A percentile compares a stretch with the other conserved stretches of the same genome.
These are phyloP conservation scores for Coniochaeta prunicola DNA, from an alignment of 2,329 filamentous ascomycete genomes.

Conservation along the genomic window DNA sequence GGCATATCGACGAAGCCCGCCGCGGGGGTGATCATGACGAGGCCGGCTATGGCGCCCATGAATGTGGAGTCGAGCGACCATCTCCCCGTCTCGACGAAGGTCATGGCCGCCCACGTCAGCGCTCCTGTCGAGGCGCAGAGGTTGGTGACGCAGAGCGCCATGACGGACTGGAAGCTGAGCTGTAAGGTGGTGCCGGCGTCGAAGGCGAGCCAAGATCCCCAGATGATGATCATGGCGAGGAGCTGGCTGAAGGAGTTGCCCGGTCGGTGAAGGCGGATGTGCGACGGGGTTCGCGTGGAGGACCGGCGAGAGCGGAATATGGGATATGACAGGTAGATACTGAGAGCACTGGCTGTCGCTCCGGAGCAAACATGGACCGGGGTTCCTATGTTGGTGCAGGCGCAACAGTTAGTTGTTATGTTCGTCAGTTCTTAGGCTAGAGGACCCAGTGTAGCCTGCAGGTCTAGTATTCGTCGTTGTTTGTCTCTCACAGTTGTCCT, in stretches of 20 bases:
- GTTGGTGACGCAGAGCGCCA: slow-evolving; percentile 41
- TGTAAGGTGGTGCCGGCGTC: slow-evolving; percentile 40
- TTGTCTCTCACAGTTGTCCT: not conserved
- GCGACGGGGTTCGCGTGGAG: slow-evolving; percentile 32
- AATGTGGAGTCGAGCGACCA: slow-evolving; percentile 43
- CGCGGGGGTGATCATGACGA: slow-evolving; percentile 44
- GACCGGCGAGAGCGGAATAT: slow-evolving; percentile 37
- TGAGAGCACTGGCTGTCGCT: slow-evolving; percentile 32
- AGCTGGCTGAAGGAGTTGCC: slow-evolving; percentile 41
- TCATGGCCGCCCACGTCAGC: slow-evolving; percentile 37
- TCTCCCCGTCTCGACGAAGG: slow-evolving; percentile 26
- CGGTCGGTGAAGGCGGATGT: slow-evolving; percentile 37
- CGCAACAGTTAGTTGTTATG: not conserved
- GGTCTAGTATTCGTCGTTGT: not conserved
- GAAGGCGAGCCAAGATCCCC: slow-evolving; percentile 44
- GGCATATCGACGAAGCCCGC: slow-evolving; percentile 38
- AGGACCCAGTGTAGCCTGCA: not conserved
- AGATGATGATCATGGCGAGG: slow-evolving; percentile 39
- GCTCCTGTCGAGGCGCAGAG: slow-evolving; percentile 38
- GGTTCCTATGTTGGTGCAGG: slow-evolving; percentile 20
- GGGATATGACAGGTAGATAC: slow-evolving; percentile 42
- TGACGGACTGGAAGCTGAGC: slow-evolving; percentile 41
- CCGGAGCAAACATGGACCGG: slow-evolving; percentile 34
- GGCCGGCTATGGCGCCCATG: slow-evolving; percentile 43
- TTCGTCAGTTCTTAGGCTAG: not conserved